phyloP scores from a whole-genome alignment of 768 basidiomycete genomes.

The Collybia sordida region DNA sequence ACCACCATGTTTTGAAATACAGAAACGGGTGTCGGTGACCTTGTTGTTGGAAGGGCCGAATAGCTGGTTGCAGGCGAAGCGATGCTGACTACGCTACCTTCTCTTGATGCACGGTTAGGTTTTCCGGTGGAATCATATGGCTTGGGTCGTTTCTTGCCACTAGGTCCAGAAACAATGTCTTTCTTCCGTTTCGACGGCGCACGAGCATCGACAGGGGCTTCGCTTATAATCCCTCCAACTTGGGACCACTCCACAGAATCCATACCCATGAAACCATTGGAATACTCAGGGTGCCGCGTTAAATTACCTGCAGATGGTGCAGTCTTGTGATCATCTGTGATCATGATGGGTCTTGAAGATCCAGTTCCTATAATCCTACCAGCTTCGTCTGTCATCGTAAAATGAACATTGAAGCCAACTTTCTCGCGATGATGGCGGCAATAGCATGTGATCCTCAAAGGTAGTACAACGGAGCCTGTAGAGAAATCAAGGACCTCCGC shows the following conservation, averaged over 20 bases:
- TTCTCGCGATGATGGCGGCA: constrained; percentile 99
- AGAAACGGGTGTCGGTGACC: constrained; percentile 45
- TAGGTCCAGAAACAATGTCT: constrained; percentile 23
- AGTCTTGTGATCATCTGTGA: constrained; percentile 99
- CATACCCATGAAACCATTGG: constrained; percentile 29
- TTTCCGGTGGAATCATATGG: constrained; percentile 62
- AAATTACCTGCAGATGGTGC: constrained; percentile 29
- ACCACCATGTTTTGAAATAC: constrained; percentile 27
- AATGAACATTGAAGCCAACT: constrained; percentile 88
- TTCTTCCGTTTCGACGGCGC: constrained; percentile 54
- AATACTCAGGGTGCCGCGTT: constrained; percentile 29
- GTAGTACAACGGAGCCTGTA: constrained; percentile 83
- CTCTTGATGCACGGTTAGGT: constrained; percentile 43
- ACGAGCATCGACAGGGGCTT: constrained; percentile 31
- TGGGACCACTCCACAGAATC: constrained; percentile 55
- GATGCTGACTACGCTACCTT: constrained; percentile 52
- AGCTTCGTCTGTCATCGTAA: constrained; percentile 77
- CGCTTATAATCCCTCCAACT: constrained; percentile 24
- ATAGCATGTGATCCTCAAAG: constrained; percentile 95
- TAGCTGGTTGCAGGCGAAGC: constrained; percentile 48
- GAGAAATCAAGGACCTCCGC: constrained; percentile 87
- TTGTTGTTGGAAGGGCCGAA: constrained; percentile 40
- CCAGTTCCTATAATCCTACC: constrained; percentile 84
- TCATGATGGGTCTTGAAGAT: constrained; percentile 90
- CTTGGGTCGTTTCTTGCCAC: constrained; percentile 61